Base-by-base conservation (phyloP, 148 eudicot genomes). In the Amaranthus hypochondriacus region DNA sequence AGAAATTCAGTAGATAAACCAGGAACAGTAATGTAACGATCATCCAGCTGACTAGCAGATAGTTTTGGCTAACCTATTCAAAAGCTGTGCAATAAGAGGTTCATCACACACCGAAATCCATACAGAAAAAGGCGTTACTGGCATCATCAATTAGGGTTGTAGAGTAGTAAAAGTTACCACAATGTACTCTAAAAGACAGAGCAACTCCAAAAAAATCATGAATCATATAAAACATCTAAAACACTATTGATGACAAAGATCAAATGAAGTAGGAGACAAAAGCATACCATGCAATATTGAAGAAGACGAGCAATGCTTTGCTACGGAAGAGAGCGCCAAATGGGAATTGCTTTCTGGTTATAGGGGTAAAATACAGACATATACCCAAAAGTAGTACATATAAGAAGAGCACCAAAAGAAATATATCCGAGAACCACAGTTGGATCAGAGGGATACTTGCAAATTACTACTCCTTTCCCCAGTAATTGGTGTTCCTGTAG, bases 381-480 rank as follows among this genome's bases (percentile, higher is more conserved):
- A 65, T 77, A 88, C 6, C 98, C 98, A 39, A 81, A 66, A 63
- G 78, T 72, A 12, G 89, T 75, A 18, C 88, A 83, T 54, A 81
- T 76, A 9, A 79, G 47, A 50, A 94, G 91, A 68, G 83, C 85
- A 9, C 15, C 90, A 68, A 81, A 73, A 6, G 97, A 91, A 49
- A 89, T 66, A 78, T 81, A 89, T 48, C 98, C 98, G 77, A 94
- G 81, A 66, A 51, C 82, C 50, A 89, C 91, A 7, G 86, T 80
- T 12, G 97, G 97, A 71, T 89, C 93, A 48, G 88, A 84, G 9
- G 95, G 89, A 74, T 86, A 94, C 80, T 89, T 91, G 96, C 98
- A 94, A 71, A 88, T 86, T 43, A 88, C 87, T 7, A 83, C 86
- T 56, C 80, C 97, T 74, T 91, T 94, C 47, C 47, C 98, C 93